A percentile compares a stretch with the other conserved stretches of the same genome.
Evolutionary conservation across 768 basidiomycete genomes (phyloP).

Genomic region (Leucocoprinus leucothites): DNA sequence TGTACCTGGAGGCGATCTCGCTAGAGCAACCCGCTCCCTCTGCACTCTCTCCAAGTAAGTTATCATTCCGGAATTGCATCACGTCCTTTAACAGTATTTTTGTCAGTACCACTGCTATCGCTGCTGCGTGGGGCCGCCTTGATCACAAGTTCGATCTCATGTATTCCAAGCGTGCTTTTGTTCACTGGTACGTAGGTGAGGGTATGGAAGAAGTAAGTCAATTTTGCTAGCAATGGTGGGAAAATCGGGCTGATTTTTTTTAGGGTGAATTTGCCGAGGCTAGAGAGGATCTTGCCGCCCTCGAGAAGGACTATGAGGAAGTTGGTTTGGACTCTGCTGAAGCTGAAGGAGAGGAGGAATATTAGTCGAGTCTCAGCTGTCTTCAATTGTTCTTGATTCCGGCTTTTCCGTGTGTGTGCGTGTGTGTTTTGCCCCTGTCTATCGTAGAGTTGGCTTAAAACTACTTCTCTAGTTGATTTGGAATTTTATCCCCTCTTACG

Average conservation of each 20-base stretch:
- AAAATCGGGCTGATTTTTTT: not conserved
- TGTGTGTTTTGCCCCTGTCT: not conserved
- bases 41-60: slow-evolving; percentile 87
- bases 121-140: slow-evolving; percentile 86
- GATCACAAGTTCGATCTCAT: slow-evolving; percentile 99
- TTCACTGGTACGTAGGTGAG: slow-evolving; percentile 96
- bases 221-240: no score
- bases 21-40: slow-evolving; percentile 87
- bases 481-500: no score
- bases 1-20: slow-evolving; percentile 93
- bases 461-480: not conserved
- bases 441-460: not conserved
- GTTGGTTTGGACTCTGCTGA: slow-evolving; percentile 56
- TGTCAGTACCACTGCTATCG: slow-evolving; percentile 77
- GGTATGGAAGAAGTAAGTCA: slow-evolving; percentile 85
- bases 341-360: slow-evolving; percentile 51
- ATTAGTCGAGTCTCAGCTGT: slow-evolving; percentile 28
- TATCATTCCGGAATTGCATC: not conserved
- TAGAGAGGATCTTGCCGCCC: slow-evolving; percentile 98
- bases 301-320: slow-evolving; percentile 96
- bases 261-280: slow-evolving; percentile 98
- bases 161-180: slow-evolving; percentile 93
- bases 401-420: not conserved
- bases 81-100: not conserved
- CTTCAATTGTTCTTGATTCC: not conserved